Conservation (phyloP, 2,329 filamentous ascomycete genomes). For the Penicillium occitanis region DNA sequence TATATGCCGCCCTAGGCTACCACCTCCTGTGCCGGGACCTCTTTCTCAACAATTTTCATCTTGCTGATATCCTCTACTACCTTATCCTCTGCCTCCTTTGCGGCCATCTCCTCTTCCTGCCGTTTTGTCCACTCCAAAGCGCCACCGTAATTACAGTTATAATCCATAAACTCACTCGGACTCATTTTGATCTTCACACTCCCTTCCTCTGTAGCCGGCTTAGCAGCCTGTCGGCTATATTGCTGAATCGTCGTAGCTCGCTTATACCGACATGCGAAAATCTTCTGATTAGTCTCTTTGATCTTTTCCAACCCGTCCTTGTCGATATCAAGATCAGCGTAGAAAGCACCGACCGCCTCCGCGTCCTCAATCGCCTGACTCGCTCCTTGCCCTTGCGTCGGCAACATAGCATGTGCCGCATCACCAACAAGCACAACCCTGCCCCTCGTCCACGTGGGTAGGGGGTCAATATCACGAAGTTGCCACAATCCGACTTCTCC, state of each 20-base stretch:
- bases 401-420: constrained; percentile 6
- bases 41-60: not conserved
- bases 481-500: constrained; percentile 45
- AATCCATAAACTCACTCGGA: constrained; percentile 24
- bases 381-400: constrained; percentile 7
- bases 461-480: constrained; percentile 46
- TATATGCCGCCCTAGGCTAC: not conserved
- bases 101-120: not conserved
- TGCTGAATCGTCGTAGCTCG: constrained; percentile 44
- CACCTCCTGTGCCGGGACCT: not conserved
- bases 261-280: constrained; percentile 32
- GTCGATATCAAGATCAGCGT: not conserved
- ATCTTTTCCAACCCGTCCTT: not conserved
- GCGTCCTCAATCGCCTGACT: constrained; percentile 13
- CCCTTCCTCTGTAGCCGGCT: constrained; percentile 38
- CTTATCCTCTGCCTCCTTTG: not conserved
- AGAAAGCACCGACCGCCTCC: constrained; percentile 6
- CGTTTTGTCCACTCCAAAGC: constrained; percentile 19
- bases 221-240: constrained; percentile 47
- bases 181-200: constrained; percentile 23
- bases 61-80: not conserved
- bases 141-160: constrained; percentile 24
- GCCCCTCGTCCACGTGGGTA: constrained; percentile 35
- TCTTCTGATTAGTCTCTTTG: constrained; percentile 1
- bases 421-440: constrained; percentile 12